phyloP scores from a whole-genome alignment of 2,329 filamentous ascomycete genomes.

The Epichloe bromicola region DNA sequence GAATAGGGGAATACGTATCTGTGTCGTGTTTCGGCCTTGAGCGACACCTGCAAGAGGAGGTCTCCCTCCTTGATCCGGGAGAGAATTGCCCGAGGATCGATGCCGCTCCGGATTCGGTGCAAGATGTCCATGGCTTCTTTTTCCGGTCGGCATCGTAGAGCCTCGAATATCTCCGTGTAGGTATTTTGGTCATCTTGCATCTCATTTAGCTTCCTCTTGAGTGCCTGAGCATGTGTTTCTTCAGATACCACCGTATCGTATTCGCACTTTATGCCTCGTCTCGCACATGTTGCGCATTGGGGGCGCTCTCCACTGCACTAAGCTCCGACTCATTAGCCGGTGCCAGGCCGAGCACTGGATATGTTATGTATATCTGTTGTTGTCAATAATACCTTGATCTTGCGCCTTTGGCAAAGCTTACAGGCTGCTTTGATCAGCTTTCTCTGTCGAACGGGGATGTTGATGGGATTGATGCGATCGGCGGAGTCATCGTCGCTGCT shows the following conservation, averaged over 20 bases:
- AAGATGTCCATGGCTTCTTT: constrained; percentile 22
- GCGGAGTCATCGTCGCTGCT: no score
- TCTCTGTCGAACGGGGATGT: no score
- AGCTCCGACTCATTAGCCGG: no score
- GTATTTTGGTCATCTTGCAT: not conserved
- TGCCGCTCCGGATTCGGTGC: constrained; percentile 21
- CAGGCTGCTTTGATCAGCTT: no score
- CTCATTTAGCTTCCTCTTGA: constrained; percentile 5
- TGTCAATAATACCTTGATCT: no score
- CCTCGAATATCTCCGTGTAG: constrained; percentile 10
- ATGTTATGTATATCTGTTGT: no score
- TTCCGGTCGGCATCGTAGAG: constrained; percentile 11
- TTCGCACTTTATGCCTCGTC: constrained; percentile 7
- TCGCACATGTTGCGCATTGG: constrained; percentile 11
- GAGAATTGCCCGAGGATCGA: constrained; percentile 18
- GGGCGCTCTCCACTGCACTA: constrained; percentile 17
- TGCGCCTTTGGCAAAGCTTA: no score
- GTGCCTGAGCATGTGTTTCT: constrained; percentile 11
- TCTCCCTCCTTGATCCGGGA: constrained; percentile 23
- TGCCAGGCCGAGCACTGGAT: no score
- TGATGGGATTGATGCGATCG: no score
- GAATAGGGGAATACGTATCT: constrained; percentile 26
- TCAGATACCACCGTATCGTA: constrained; percentile 9
- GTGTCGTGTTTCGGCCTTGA: constrained; percentile 23
- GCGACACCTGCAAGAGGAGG: constrained; percentile 23